Evolutionary conservation across 2,329 filamentous ascomycete species (phyloP), one percentile per base, ranked within the genome.

Genomic region (Sclerotinia glacialis): DNA sequence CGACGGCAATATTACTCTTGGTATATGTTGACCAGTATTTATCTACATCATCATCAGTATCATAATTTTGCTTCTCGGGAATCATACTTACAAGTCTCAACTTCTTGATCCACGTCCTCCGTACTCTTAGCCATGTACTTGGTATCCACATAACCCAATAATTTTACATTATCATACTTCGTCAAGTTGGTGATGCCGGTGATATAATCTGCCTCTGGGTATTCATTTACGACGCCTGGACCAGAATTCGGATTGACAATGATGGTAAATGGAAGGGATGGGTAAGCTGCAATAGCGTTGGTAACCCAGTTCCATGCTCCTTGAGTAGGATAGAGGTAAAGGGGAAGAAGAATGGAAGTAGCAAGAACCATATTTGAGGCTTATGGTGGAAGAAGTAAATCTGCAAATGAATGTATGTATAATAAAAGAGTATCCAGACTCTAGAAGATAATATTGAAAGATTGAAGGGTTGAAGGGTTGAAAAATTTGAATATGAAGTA

Each of bases 11-110:
- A 14, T 66, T 31, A 2, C 9, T 21, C 28, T 49, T 9, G 12
- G 58, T 66, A 16, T 66, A 63, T 1, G 58, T 66, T 8, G 65
- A 66, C 65, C 58, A 66, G 59, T 66, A 63, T 26, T 62, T 62
- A 37, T 66, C 64, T 66, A 31, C 31, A 4, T 23, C 3, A 7
- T 26, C 2, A n/a, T 42, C 26, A 44, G 12, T 23, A 7, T 23
- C 6, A n/a, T 18, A 14, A 5, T 5, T 23, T 8, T 31, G 18
- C 12, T 7, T 34, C 14, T 14, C 12, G 6, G 16, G 28, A 34
- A 14, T n/a, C 12, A 2, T 37, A 54, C 56, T 54, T 28, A 66
- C 64, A 66, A 9, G 64, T 66, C 40, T 62, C 58, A 5, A 66
- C 50, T 8, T 66, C 58, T 2, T 40, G 5, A 8, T 54, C 23